Evolutionary conservation across 768 basidiomycete species (phyloP).

Genomic region (Paxillus involutus): DNA sequence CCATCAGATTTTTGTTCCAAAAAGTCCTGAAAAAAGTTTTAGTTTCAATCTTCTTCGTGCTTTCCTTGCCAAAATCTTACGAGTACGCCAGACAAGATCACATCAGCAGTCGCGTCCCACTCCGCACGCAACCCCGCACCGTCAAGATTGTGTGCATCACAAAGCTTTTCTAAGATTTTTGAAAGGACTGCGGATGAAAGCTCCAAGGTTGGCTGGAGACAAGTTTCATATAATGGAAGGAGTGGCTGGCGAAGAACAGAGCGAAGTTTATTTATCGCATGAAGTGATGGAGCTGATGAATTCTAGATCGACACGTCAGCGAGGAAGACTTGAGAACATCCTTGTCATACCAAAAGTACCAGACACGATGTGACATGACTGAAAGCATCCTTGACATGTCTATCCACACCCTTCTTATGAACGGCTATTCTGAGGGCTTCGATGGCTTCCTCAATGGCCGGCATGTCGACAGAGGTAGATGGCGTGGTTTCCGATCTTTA

Average conservation of each 20-base stretch:
- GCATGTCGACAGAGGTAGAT: slow-evolving; percentile 6
- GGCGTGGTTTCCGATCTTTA: too few relatives aligned
- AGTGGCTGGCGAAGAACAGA: slow-evolving; percentile 43
- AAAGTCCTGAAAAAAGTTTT: slow-evolving; percentile 22
- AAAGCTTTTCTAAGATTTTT: slow-evolving; percentile 39
- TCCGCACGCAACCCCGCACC: slow-evolving; percentile 21
- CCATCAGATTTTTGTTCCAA: slow-evolving; percentile 21
- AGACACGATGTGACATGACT: slow-evolving; percentile 42
- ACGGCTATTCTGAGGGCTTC: slow-evolving; percentile 32
- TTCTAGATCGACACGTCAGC: slow-evolving; percentile 31
- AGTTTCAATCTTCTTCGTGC: background rate
- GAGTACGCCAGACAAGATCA: slow-evolving; percentile 54
- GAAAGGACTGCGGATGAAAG: slow-evolving; percentile 42
- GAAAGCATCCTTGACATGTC: slow-evolving; percentile 34
- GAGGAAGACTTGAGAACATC: background rate
- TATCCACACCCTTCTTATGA: slow-evolving; percentile 27
- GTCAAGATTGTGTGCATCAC: slow-evolving; percentile 19
- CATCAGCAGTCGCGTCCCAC: slow-evolving; percentile 49
- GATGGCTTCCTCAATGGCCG: slow-evolving; percentile 30
- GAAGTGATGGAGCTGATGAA: slow-evolving; percentile 35
- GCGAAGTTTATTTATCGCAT: slow-evolving; percentile 38
- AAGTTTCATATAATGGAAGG: slow-evolving; percentile 42
- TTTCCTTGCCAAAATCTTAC: slow-evolving; percentile 27
- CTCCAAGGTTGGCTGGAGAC: slow-evolving; percentile 39
- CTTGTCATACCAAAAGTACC: slow-evolving; percentile 40